phyloP scores from a whole-genome alignment of 495 filamentous ascomycete species.

The Xylaria grammica region DNA sequence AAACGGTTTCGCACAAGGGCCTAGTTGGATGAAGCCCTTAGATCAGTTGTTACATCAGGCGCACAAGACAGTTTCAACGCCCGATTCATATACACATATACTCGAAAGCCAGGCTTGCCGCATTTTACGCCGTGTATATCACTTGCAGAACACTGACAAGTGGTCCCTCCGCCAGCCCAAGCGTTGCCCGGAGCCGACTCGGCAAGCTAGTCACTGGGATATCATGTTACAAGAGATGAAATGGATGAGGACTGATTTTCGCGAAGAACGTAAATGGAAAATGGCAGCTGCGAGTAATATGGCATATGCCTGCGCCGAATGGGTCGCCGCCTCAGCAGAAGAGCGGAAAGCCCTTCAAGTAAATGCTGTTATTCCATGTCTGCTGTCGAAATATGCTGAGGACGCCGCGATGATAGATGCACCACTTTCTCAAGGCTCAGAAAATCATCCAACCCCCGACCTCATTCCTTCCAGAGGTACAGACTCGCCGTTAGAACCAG shows the following conservation, averaged over 20 bases:
- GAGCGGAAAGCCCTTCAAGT: conserved; percentile 71
- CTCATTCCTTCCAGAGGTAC: conserved; percentile 65
- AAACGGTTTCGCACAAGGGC: conserved; percentile 65
- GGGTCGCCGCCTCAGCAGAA: conserved; percentile 65
- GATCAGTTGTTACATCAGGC: conserved; percentile 73
- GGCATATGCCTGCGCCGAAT: conserved; percentile 81
- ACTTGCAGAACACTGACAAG: conserved; percentile 82
- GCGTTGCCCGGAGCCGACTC: conserved; percentile 75
- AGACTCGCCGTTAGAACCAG: conserved; percentile 53
- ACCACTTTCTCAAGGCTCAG: conserved; percentile 28
- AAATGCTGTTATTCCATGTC: conserved; percentile 53
- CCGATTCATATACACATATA: conserved; percentile 74
- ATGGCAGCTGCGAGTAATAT: conserved; percentile 75
- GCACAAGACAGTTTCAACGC: conserved; percentile 80
- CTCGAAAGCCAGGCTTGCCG: conserved; percentile 84
- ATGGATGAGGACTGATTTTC: conserved; percentile 96
- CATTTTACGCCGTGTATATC: conserved; percentile 81
- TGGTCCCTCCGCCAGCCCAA: conserved; percentile 91
- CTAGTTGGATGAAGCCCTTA: conserved; percentile 64
- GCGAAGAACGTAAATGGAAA: conserved; percentile 94
- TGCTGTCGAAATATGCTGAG: conserved; percentile 28
- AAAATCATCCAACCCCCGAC: conserved; percentile 69
- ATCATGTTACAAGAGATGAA: conserved; percentile 87
- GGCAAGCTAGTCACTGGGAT: conserved; percentile 80
- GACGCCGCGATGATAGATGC: conserved; percentile 35